phyloP scores from a whole-genome alignment of 2,329 filamentous ascomycete species.

The Stemphylium vesicarium region DNA sequence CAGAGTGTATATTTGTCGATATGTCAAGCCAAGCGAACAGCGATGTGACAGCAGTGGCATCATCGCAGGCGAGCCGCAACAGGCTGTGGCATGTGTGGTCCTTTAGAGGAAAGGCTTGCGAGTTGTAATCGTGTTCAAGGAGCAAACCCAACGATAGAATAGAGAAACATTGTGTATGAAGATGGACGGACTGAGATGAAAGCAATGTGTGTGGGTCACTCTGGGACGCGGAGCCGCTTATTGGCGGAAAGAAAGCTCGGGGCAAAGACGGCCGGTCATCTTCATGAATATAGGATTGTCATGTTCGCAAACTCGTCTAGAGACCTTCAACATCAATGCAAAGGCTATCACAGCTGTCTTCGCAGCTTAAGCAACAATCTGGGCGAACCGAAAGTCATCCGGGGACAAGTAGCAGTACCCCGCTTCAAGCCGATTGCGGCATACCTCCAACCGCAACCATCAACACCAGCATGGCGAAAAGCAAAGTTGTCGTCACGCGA shows the following conservation, averaged over 20 bases:
- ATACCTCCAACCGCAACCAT: constrained; percentile 12
- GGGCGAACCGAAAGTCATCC: not conserved
- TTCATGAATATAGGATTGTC: not conserved
- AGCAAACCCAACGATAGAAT: no score
- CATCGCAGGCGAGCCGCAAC: not conserved
- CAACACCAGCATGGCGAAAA: constrained; percentile 27
- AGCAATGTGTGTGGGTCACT: not conserved
- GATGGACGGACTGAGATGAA: no score
- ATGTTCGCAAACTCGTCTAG: not conserved
- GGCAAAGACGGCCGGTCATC: constrained; percentile 10
- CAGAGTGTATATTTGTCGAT: not conserved
- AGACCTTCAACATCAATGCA: constrained; percentile 5
- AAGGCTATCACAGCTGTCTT: constrained; percentile 17
- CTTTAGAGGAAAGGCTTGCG: no score
- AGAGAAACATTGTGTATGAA: no score
- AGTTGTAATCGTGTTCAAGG: no score
- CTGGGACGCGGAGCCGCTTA: constrained; percentile 9
- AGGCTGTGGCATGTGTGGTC: no score
- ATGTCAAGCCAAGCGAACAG: not conserved
- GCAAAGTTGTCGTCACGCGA: constrained; percentile 40
- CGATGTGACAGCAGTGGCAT: not conserved
- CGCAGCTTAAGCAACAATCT: constrained; percentile 8
- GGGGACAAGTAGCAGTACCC: constrained; percentile 13
- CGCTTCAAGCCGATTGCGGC: constrained; percentile 24
- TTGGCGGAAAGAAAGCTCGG: constrained; percentile 31